A percentile compares a stretch with the other conserved stretches of the same genome.
Conservation (phyloP, 2,329 filamentous ascomycete genomes). For the Aspergillus texensis region DNA sequence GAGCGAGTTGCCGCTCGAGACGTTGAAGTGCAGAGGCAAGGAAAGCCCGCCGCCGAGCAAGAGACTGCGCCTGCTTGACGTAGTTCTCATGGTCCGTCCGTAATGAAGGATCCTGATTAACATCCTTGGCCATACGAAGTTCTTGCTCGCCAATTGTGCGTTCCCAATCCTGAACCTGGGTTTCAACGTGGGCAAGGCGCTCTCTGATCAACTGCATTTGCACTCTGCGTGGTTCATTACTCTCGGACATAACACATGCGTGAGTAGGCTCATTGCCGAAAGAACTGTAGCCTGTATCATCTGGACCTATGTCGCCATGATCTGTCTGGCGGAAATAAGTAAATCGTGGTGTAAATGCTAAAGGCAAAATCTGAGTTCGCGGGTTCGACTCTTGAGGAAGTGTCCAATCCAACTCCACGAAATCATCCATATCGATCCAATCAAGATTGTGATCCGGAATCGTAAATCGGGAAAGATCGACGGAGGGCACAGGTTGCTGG, state of each 20-base stretch:
- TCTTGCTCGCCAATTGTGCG: slow-evolving; percentile 75
- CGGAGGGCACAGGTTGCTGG: slow-evolving; percentile 54
- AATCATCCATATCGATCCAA: slow-evolving; percentile 99
- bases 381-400: slow-evolving; percentile 86
- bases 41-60: slow-evolving; percentile 62
- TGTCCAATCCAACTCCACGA: slow-evolving; percentile 97
- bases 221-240: slow-evolving; percentile 84
- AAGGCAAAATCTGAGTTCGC: slow-evolving; percentile 88
- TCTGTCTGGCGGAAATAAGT: slow-evolving; percentile 98
- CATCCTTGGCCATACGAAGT: slow-evolving; percentile 59
- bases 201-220: slow-evolving; percentile 83
- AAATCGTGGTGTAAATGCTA: slow-evolving; percentile 90
- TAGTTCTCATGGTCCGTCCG: slow-evolving; percentile 54
- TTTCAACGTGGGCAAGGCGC: slow-evolving; percentile 74
- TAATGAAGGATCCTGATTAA: slow-evolving; percentile 51
- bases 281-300: slow-evolving; percentile 78
- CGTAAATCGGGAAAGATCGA: slow-evolving; percentile 80
- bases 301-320: slow-evolving; percentile 73
- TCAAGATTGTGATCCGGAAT: slow-evolving; percentile 94
- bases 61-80: slow-evolving; percentile 58
- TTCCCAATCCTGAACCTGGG: slow-evolving; percentile 76
- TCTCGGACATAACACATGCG: slow-evolving; percentile 89
- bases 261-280: slow-evolving; percentile 95
- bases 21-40: slow-evolving; percentile 61
- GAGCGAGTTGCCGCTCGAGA: slow-evolving; percentile 53